Conservation (phyloP, 2,329 filamentous ascomycete genomes). For the Paracorniculantispora psalliotae region DNA sequence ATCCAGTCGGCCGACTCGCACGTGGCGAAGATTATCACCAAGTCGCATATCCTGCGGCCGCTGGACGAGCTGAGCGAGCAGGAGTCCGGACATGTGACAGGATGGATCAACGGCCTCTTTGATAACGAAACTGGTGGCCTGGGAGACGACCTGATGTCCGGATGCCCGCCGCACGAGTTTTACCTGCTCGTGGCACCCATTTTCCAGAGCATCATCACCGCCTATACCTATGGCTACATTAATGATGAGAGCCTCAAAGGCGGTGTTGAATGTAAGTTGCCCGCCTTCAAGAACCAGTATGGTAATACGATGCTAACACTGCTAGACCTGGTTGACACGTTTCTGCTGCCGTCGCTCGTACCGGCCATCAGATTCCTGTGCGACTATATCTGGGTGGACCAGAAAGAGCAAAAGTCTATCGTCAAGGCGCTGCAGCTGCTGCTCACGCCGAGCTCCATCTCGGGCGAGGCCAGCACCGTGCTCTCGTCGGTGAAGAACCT, state of each 20-base stretch:
- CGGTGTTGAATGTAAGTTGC: constrained; percentile 65
- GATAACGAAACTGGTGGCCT: constrained; percentile 68
- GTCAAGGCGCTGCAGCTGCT: constrained; percentile 69
- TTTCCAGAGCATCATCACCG: constrained; percentile 70
- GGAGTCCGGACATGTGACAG: constrained; percentile 61
- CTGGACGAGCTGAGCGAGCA: constrained; percentile 57
- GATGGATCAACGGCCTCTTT: constrained; percentile 75
- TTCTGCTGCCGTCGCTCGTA: constrained; percentile 72
- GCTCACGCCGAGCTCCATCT: constrained; percentile 64
- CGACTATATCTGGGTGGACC: constrained; percentile 63
- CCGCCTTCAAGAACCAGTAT: no score
- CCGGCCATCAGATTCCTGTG: constrained; percentile 68
- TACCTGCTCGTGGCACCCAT: constrained; percentile 73
- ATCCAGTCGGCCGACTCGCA: constrained; percentile 57
- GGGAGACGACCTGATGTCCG: constrained; percentile 74
- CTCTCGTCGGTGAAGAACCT: constrained; percentile 67
- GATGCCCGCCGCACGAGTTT: constrained; percentile 77
- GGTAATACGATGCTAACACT: constrained; percentile 16
- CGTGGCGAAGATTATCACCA: constrained; percentile 59
- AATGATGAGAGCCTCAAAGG: constrained; percentile 66
- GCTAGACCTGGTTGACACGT: constrained; percentile 70
- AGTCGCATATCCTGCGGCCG: constrained; percentile 52
- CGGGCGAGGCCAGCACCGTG: constrained; percentile 66
- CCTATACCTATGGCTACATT: constrained; percentile 60
- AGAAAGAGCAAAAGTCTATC: constrained; percentile 61